These are phyloP conservation scores for Aureobasidium sp. DNA, from an alignment of 2,329 filamentous ascomycete genomes.

Conservation along the genomic window DNA sequence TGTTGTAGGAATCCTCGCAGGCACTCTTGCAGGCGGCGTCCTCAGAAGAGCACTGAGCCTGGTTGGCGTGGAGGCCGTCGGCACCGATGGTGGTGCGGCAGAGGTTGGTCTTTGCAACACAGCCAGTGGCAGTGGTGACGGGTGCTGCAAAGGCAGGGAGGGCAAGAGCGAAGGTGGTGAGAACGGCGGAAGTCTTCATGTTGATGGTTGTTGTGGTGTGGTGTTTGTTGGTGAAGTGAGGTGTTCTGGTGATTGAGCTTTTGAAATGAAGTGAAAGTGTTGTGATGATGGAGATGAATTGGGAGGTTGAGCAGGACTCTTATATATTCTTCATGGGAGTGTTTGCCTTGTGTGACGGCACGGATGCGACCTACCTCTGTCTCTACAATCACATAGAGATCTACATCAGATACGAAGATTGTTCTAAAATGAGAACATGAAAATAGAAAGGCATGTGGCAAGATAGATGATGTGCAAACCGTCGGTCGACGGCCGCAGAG, in stretches of 20 bases:
- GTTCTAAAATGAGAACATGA: conserved; percentile 8
- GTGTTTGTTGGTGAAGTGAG: neutral
- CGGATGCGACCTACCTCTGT: neutral
- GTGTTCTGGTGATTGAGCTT: neutral
- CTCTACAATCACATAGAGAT: conserved; percentile 3
- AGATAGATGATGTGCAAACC: conserved; percentile 8
- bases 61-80: neutral
- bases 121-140: neutral
- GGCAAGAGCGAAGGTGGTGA: conserved; percentile 12
- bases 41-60: conserved; percentile 10
- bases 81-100: neutral
- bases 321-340: neutral
- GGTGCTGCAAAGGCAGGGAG: conserved; percentile 12
- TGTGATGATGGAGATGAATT: conserved; percentile 3
- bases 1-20: conserved; percentile 17
- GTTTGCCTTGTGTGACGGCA: neutral
- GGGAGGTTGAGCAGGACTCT: conserved; percentile 2
- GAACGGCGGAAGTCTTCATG: conserved; percentile 10
- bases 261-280: neutral
- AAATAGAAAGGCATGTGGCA: neutral
- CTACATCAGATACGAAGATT: conserved; percentile 7
- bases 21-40: conserved; percentile 15
- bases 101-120: neutral
- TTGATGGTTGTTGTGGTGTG: neutral
- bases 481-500: neutral